phyloP scores from a whole-genome alignment of 2,329 filamentous ascomycete species.

The Leptographium lundbergii region DNA sequence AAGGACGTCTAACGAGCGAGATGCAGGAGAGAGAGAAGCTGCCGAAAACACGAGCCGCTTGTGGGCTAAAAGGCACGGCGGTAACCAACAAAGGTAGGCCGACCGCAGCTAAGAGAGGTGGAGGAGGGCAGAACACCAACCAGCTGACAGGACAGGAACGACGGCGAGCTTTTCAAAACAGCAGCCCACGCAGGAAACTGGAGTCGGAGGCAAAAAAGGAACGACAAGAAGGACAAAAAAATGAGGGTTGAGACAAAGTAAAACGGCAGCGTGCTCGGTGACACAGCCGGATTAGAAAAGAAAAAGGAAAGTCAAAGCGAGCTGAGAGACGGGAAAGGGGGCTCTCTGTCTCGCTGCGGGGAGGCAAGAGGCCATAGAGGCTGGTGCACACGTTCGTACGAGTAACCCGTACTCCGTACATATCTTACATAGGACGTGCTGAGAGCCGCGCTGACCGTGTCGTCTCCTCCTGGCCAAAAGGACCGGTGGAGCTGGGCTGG shows the following conservation, averaged over 20 bases:
- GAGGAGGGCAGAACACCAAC: background rate
- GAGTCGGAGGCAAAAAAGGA: background rate
- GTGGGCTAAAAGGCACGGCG: background rate
- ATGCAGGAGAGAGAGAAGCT: background rate
- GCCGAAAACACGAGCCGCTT: background rate
- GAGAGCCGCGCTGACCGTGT: background rate
- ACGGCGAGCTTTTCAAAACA: background rate
- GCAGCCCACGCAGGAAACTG: background rate
- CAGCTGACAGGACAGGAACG: background rate
- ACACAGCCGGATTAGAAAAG: background rate
- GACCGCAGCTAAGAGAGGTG: background rate
- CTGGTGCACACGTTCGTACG: background rate
- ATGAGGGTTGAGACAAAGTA: background rate
- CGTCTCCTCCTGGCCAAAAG: background rate
- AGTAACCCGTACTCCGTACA: background rate
- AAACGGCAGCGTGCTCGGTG: background rate
- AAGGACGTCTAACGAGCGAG: background rate
- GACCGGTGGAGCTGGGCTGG: background rate
- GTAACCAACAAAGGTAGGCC: background rate
- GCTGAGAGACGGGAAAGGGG: background rate
- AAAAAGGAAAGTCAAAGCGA: background rate
- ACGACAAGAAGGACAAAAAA: background rate
- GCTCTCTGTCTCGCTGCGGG: background rate
- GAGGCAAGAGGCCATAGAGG: background rate
- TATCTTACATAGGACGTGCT: too few species aligned